phyloP scores from a whole-genome alignment of 208 protist genomes.

The Leishmania amazonensis region DNA sequence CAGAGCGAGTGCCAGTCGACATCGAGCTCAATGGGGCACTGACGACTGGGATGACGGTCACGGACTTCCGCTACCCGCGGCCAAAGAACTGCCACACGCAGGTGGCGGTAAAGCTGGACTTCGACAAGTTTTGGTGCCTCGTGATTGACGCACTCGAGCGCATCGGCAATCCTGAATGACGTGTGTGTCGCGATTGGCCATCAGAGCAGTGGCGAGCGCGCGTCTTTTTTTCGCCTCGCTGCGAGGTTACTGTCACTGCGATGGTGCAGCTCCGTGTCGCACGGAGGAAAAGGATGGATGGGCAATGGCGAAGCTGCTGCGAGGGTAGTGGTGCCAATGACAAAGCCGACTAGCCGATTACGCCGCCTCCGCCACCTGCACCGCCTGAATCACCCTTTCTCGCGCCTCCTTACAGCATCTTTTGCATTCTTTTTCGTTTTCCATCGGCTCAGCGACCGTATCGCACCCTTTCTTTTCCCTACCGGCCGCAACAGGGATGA shows the following conservation, averaged over 20 bases:
- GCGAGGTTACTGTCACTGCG: not conserved
- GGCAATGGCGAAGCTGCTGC: not conserved
- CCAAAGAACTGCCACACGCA: constrained; percentile 58
- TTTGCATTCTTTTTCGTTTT: not conserved
- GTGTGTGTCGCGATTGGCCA: not conserved
- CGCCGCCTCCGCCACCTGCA: not conserved
- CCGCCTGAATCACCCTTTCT: not conserved
- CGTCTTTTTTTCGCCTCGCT: not conserved
- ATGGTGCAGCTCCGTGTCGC: not conserved
- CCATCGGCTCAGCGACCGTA: too few relatives aligned
- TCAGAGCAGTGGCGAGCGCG: not conserved
- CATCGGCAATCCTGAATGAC: constrained; percentile 44
- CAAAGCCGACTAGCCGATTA: not conserved
- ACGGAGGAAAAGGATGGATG: not conserved
- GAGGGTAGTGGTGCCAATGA: not conserved
- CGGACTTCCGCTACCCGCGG: constrained; percentile 42
- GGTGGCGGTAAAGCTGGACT: constrained; percentile 65
- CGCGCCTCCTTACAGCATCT: not conserved
- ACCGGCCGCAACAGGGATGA: not conserved
- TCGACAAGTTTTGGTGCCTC: constrained; percentile 70
- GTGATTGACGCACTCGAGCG: constrained; percentile 62
- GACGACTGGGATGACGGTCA: constrained; percentile 65
- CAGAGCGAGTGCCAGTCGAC: constrained; percentile 50
- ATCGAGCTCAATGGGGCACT: constrained; percentile 55
- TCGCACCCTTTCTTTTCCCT: not conserved